These are phyloP conservation scores for Aspergillus diversus DNA, from an alignment of 495 filamentous ascomycete genomes.

Conservation along the genomic window DNA sequence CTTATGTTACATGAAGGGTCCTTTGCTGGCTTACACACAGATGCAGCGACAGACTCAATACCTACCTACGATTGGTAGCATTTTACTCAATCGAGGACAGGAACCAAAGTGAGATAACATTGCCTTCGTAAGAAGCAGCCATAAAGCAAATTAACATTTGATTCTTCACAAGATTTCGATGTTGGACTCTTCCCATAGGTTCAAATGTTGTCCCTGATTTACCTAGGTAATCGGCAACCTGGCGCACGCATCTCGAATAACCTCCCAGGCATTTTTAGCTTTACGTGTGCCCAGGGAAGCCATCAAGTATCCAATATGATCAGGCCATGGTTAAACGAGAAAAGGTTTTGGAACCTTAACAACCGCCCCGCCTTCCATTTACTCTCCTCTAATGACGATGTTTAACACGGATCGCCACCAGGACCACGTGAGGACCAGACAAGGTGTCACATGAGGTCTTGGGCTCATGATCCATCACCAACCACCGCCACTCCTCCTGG, in stretches of 20 bases:
- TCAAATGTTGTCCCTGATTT: not conserved
- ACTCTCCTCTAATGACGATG: not conserved
- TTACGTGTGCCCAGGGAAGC: not conserved
- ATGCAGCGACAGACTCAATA: not conserved
- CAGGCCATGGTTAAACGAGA: not conserved
- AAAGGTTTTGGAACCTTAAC: too few species aligned
- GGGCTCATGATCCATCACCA: slow-evolving; percentile 12
- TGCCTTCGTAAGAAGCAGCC: not conserved
- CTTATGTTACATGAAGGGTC: slow-evolving; percentile 2
- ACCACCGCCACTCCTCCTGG: slow-evolving; percentile 7
- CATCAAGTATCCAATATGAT: not conserved
- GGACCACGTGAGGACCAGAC: slow-evolving; percentile 11
- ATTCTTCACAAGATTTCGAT: not conserved
- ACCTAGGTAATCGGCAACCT: not conserved
- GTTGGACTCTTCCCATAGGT: not conserved
- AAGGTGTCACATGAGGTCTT: slow-evolving; percentile 15
- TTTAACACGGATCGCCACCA: slow-evolving; percentile 9
- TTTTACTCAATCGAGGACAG: not conserved
- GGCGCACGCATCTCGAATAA: not conserved
- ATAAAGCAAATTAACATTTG: not conserved
- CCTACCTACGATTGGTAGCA: not conserved
- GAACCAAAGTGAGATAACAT: not conserved
- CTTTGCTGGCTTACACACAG: not conserved
- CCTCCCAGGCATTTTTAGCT: not conserved
- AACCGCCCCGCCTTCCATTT: too few species aligned